Evolutionary conservation across 2,329 filamentous ascomycete species (phyloP), one percentile per base, ranked within the genome.

Genomic region (Lomentospora prolificans): DNA sequence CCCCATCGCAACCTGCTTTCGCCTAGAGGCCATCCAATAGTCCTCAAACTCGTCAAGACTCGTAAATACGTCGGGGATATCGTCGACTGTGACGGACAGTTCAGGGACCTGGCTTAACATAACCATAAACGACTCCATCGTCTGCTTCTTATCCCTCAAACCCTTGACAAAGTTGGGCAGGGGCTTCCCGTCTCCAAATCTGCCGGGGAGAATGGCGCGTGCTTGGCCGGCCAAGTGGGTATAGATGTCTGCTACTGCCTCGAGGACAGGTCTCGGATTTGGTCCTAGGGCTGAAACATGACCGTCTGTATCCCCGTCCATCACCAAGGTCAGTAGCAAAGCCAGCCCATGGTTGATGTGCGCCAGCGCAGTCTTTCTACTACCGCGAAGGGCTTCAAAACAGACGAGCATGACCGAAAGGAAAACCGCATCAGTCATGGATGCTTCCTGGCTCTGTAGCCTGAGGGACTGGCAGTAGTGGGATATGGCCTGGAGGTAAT

Each of bases 341-440:
- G 69, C 63, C 8, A 71, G 56, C 0, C 66, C 68, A 46, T 70
- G 69, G 17, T 70, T 70, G 3, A 70, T 59, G 50, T 70, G 68
- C n/a, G 66, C 62, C 14, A 70, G 51, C 0, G 67, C 68, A 6
- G 65, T 65, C 31, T 64, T 67, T 7, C 58, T 60, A 12, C 66
- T 64, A 1, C 65, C 68, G 8, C 67, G 57, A 0, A 70, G 55
- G 0, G 57, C 63, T 30, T 70, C 68, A 12, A 70, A 70, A 9
- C 62, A 64, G 0, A 70, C 51, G 1, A 66, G 58, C 3, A 70
- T 44, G 0, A 70, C 51, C 0, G 68, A 69, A 0, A 70, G 55
- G 6, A 70, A 66, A 0, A 69, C 53, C 0, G 67, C 60, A 19
- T 67, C 64, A 3, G 63, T 66, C 3, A 67, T 30, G 1, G 66